Base-by-base conservation (phyloP, 2,329 filamentous ascomycete genomes). In the Alternaria hordeiaustralica region DNA sequence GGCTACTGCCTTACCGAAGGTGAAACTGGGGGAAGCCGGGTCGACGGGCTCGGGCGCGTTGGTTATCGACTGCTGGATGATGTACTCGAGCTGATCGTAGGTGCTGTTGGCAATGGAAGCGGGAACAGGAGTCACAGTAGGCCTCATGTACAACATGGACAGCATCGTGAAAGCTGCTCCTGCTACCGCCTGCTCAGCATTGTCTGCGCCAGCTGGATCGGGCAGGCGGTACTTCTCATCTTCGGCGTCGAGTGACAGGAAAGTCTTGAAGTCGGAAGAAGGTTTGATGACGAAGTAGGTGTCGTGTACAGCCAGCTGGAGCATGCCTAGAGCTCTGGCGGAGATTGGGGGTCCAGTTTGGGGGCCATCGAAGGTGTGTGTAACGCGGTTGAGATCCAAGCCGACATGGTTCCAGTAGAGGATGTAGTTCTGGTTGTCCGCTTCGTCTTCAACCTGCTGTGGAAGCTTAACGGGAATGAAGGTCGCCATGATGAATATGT, bases 231-330 rank as follows among this genome's bases (percentile, higher is more conserved):
- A 65, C 6, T n/a, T 56, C 11, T 61, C 23, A 13, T 66, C 58
- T 6, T 55, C 33, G 33, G 28, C 51, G 25, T 58, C 55, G 2
- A 53, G 26, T 12, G 57, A 61, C 18, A 73, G 50, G 47, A 72
- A 73, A 10, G 71, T 73, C 1, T 44, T n/a, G 45, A 68, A 64
- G 25, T 43, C 50, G 11, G 50, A 6, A 15, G 65, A 61, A 9
- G 70, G 66, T 3, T 63, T 57, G 51, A 75, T 69, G 25, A 69
- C 61, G 41, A 75, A 75, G 65, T 74, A 75, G 21, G 69, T 71
- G 58, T 75, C 72, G 28, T 75, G 67, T 18, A 72, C 61, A 18
- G 71, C 70, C 20, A 75, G 55, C 30, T 75, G 71, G 4, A 74
- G 53, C 58, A 74, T 74, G 15, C 69, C 70, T 30, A 71, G 58